Percentiles rank a stretch among this genome's conserved stretches.
These are phyloP conservation scores for Didymella pomorum DNA, from an alignment of 2,329 filamentous ascomycete genomes.

Conservation along the genomic window DNA sequence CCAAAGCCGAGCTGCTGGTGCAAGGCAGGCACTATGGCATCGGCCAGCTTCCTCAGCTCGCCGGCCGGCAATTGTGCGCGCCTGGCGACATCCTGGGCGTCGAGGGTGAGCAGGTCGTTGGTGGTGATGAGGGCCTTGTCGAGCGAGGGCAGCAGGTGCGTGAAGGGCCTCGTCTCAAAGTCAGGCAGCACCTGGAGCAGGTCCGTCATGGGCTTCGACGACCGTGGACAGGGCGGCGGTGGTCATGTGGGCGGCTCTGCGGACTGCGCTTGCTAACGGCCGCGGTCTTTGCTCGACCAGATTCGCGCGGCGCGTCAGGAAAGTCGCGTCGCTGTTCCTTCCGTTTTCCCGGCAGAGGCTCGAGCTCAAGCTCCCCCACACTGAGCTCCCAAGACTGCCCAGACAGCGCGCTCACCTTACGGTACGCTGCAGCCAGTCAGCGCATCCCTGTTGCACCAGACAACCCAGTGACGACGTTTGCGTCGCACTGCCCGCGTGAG, in stretches of 20 bases:
- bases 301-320: not conserved
- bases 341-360: not conserved
- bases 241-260: conserved; percentile 35
- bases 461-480: conserved; percentile 21
- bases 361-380: conserved; percentile 5
- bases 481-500: conserved; percentile 20
- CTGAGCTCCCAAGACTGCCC: not conserved
- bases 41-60: conserved; percentile 78
- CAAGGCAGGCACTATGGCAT: conserved; percentile 71
- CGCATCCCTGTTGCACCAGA: conserved; percentile 14
- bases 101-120: conserved; percentile 84
- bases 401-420: too few relatives aligned
- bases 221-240: conserved; percentile 16
- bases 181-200: conserved; percentile 81
- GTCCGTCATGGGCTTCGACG: conserved; percentile 73
- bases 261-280: conserved; percentile 8
- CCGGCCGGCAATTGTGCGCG: conserved; percentile 81
- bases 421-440: not conserved
- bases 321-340: not conserved
- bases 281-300: not conserved
- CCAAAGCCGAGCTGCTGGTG: conserved; percentile 67
- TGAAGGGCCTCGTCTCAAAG: conserved; percentile 75
- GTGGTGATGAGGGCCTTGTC: conserved; percentile 81
- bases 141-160: conserved; percentile 78
- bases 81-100: conserved; percentile 82